Conservation (phyloP, 2,329 filamentous ascomycete species). For the Podosphaera aphanis region DNA sequence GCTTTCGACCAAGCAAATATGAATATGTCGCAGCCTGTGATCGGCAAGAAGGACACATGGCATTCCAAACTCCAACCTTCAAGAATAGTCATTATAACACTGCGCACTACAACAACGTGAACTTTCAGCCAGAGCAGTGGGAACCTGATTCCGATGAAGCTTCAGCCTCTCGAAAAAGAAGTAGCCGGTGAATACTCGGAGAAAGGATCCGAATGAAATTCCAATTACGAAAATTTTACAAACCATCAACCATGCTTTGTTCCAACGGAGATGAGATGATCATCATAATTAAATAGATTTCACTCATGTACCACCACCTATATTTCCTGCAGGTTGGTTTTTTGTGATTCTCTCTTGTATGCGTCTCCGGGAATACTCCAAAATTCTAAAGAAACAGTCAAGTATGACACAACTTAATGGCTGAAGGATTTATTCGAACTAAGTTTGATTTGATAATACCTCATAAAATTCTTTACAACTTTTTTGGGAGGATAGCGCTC, state of each 20-base stretch:
- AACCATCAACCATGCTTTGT: too few relatives aligned
- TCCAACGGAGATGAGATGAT: not conserved
- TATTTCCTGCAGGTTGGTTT: not conserved
- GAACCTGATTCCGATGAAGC: conserved; percentile 15
- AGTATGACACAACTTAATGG: not conserved
- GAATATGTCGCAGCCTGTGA: conserved; percentile 14
- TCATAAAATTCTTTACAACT: not conserved
- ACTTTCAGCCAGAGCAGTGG: conserved; percentile 33
- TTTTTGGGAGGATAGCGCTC: not conserved
- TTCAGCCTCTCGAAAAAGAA: conserved; percentile 6
- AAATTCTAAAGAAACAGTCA: not conserved
- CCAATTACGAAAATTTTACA: too few relatives aligned
- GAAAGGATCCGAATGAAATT: not conserved
- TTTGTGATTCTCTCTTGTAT: not conserved
- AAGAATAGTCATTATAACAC: conserved; percentile 44
- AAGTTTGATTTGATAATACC: not conserved
- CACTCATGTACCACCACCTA: not conserved
- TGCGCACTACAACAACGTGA: conserved; percentile 42
- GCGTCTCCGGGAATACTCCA: not conserved
- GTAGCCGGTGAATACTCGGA: conserved; percentile 1
- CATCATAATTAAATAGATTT: not conserved
- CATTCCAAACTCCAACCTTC: conserved; percentile 29
- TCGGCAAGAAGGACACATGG: conserved; percentile 12
- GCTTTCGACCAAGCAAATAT: conserved; percentile 16
- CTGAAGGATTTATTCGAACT: not conserved